Evolutionary conservation across 2,329 filamentous ascomycete genomes (phyloP), one percentile per base, ranked within the genome.

Genomic region (Aspergillus transmontanensis): DNA sequence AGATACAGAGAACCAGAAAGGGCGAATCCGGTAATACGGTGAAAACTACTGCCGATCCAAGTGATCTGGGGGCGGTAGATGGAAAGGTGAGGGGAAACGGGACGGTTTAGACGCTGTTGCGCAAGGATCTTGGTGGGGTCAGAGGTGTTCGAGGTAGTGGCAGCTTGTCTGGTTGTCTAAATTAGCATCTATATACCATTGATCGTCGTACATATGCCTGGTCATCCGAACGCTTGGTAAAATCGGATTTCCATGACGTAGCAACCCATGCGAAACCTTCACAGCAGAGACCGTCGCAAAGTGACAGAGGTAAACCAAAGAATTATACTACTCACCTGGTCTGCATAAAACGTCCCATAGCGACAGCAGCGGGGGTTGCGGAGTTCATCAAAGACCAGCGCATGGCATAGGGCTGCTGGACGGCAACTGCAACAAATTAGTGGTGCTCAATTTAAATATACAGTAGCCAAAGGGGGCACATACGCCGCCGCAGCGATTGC

Each of bases 51-150:
- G 70, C 85, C 85, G 79, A 92, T 89, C 90, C 89, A 97, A 72
- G 92, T 95, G 81, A 97, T 91, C 79, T 92, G 88, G 64, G 90
- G 87, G 78, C 88, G 86, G 88, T 97, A 97, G 86, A 96, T 94
- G 74, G 82, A 78, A 67, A 97, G 87, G 77, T 97, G 93, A 60
- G 94, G 94, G 53, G 92, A 86, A 72, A 97, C 85, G 76, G 94
- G 94, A 58, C 94, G 94, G 74, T 85, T 81, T 61, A 90, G 85
- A 73, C 94, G 94, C 84, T 97, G 94, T 75, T 87, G 83, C 73
- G 86, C 89, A 76, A 97, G 92, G 80, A 96, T 87, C 69, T 77
- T 72, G 63, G 64, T 75, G 14, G 75, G 74, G 59, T 80, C 77
- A 63, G 73, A 66, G 50, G 72, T 67, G 57, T 71, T 73, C 30